Conservation (phyloP, 2,329 filamentous ascomycete genomes). For the Xylariaceae sp. region DNA sequence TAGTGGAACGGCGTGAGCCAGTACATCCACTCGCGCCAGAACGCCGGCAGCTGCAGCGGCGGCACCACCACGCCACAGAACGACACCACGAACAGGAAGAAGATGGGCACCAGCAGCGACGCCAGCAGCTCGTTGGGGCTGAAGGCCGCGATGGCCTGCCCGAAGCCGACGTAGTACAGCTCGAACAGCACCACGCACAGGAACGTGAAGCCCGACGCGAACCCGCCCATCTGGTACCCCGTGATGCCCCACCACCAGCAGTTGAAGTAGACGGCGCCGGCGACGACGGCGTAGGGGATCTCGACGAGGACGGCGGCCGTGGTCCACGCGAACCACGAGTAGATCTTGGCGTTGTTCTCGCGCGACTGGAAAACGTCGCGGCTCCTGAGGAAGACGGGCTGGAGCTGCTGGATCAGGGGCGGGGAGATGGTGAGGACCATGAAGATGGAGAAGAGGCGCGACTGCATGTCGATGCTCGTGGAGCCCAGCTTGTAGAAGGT, state of each 20-base stretch:
- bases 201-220: slow-evolving; percentile 58
- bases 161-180: slow-evolving; percentile 20
- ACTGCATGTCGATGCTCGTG: slow-evolving; percentile 60
- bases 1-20: slow-evolving; percentile 66
- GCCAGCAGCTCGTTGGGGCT: slow-evolving; percentile 64
- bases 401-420: slow-evolving; percentile 71
- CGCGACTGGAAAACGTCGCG: slow-evolving; percentile 66
- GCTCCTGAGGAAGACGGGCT: slow-evolving; percentile 65
- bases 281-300: slow-evolving; percentile 64
- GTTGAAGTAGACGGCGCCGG: slow-evolving; percentile 60
- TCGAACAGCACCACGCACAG: slow-evolving; percentile 48
- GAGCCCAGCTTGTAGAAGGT: slow-evolving; percentile 62
- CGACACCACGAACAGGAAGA: slow-evolving; percentile 65
- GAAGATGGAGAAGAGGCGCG: slow-evolving; percentile 70
- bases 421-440: slow-evolving; percentile 72
- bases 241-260: slow-evolving; percentile 56
- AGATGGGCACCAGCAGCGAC: slow-evolving; percentile 61
- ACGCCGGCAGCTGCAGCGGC: slow-evolving; percentile 50
- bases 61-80: slow-evolving; percentile 71
- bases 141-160: slow-evolving; percentile 53
- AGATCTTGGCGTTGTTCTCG: slow-evolving; percentile 75
- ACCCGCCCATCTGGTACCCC: slow-evolving; percentile 45
- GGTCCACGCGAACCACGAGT: slow-evolving; percentile 69
- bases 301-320: slow-evolving; percentile 64
- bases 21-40: slow-evolving; percentile 65